Evolutionary conservation across 345 rosid species (phyloP), one percentile per base, ranked within the genome.

Genomic region (Aquilaria sinensis): DNA sequence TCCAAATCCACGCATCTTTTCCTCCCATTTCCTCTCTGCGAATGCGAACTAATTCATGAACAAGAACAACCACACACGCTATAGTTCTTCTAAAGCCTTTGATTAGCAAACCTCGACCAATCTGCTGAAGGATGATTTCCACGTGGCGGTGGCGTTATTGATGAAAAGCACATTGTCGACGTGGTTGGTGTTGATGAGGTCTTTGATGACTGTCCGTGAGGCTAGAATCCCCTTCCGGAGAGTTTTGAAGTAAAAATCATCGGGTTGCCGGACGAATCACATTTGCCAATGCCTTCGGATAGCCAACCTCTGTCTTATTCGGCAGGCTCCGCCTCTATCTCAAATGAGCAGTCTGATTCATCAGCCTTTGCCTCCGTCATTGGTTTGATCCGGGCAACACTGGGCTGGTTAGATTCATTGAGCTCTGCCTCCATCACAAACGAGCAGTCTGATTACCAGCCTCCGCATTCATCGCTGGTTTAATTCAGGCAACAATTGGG

Each of bases 281-380:
- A 77, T 76, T 76, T 85, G 92, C 96, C 85, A 85, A 23, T 64
- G 63, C 16, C 79, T 75, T 58, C 83, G 90, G 6, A 74, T 72
- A 6, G 69, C 81, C 23, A 88, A 23, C 23, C 23, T 23, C 23
- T 23, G 23, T 23, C 23, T 23, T 23, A 23, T 23, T 23, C 23
- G 23, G 23, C 23, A 23, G 23, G 23, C 23, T 23, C 23, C 23
- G 23, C 23, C 23, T 23, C 23, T 23, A 23, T 23, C 23, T 23
- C 23, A 23, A 23, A 23, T 23, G 23, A 23, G 81, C 9, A 88
- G 80, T 6, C 90, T 83, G 48, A 77, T 56, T 2, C 90, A 92
- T 43, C 92, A 85, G 72, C 92, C 75, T 3, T 92, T 92, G 72
- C 80, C 85, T 76, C 96, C 85, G 16, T 90, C 96, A 79, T 85